Evolutionary conservation across 2,329 filamentous ascomycete genomes (phyloP).

Genomic region (Blastomyces silverae): DNA sequence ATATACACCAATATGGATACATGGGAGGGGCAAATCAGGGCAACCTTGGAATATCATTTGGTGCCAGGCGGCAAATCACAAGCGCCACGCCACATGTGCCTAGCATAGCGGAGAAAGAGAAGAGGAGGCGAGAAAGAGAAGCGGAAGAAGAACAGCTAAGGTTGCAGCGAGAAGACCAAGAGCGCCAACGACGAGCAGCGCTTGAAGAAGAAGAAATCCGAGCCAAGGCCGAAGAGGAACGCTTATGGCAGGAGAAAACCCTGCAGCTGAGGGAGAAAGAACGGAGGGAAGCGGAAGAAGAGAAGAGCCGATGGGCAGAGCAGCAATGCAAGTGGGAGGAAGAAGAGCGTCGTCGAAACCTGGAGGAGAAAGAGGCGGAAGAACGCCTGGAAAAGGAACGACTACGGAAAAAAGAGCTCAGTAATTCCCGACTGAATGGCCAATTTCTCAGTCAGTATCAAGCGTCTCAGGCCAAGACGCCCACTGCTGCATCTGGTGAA

Average conservation of each 20-base stretch:
- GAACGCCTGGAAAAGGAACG: slow-evolving; percentile 61
- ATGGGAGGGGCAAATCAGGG: slow-evolving; percentile 96
- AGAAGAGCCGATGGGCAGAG: slow-evolving; percentile 45
- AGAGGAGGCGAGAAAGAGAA: slow-evolving; percentile 51
- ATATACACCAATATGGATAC: slow-evolving; percentile 96
- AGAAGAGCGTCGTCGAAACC: slow-evolving; percentile 63
- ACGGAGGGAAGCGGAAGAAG: slow-evolving; percentile 40
- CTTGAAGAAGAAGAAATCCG: slow-evolving; percentile 46
- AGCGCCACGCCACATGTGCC: slow-evolving; percentile 72
- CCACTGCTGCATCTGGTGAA: slow-evolving; percentile 48
- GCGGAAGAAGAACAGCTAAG: slow-evolving; percentile 50
- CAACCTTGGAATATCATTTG: slow-evolving; percentile 89
- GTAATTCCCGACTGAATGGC: slow-evolving; percentile 65
- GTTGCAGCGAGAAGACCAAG: slow-evolving; percentile 48
- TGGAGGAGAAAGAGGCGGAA: slow-evolving; percentile 68
- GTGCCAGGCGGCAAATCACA: slow-evolving; percentile 86
- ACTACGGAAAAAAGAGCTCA: slow-evolving; percentile 52
- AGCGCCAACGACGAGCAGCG: slow-evolving; percentile 43
- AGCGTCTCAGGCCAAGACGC: slow-evolving; percentile 53
- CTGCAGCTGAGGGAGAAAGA: slow-evolving; percentile 47
- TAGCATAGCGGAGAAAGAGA: slow-evolving; percentile 77
- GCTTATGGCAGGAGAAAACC: slow-evolving; percentile 44
- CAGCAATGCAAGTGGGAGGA: slow-evolving; percentile 63
- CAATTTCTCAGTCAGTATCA: slow-evolving; percentile 86
- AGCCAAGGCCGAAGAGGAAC: slow-evolving; percentile 42